A percentile compares a stretch with the other conserved stretches of the same genome.
These are phyloP conservation scores for Emmonsiellopsis sp. DNA, from an alignment of 2,329 filamentous ascomycete genomes.

Conservation along the genomic window DNA sequence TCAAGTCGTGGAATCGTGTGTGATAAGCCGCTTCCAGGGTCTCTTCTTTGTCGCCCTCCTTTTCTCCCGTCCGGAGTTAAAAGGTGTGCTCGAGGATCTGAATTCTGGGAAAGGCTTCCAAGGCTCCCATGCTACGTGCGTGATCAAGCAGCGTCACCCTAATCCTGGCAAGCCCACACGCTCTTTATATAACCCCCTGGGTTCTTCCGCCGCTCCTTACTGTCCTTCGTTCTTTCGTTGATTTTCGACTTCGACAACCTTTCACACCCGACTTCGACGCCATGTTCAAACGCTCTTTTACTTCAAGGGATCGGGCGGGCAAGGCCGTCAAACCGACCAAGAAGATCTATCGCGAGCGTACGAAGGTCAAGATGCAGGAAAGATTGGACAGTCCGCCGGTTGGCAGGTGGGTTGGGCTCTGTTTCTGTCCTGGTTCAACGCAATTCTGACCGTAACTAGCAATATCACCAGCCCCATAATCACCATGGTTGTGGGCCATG, in stretches of 20 bases:
- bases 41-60: constrained; percentile 13
- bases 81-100: constrained; percentile 17
- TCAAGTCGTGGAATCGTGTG: constrained; percentile 32
- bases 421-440: neutral
- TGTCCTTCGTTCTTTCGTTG: constrained; percentile 44
- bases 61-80: constrained; percentile 20
- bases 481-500: constrained; percentile 72
- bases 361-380: constrained; percentile 81
- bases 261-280: constrained; percentile 31
- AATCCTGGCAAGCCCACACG: constrained; percentile 27
- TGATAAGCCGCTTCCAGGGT: constrained; percentile 29
- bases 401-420: constrained; percentile 35
- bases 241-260: constrained; percentile 18
- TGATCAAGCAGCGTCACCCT: constrained; percentile 39
- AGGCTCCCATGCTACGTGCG: constrained; percentile 47
- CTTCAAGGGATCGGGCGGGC: constrained; percentile 74
- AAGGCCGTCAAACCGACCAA: constrained; percentile 72
- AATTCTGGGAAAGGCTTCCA: constrained; percentile 40
- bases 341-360: constrained; percentile 67
- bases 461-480: constrained; percentile 63
- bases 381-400: constrained; percentile 56
- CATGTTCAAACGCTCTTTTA: constrained; percentile 93
- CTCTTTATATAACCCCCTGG: constrained; percentile 31
- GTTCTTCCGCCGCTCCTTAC: constrained; percentile 25
- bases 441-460: constrained; percentile 18